Base-by-base conservation (phyloP, 106 monocot species). In the Dendrobium officinale region DNA sequence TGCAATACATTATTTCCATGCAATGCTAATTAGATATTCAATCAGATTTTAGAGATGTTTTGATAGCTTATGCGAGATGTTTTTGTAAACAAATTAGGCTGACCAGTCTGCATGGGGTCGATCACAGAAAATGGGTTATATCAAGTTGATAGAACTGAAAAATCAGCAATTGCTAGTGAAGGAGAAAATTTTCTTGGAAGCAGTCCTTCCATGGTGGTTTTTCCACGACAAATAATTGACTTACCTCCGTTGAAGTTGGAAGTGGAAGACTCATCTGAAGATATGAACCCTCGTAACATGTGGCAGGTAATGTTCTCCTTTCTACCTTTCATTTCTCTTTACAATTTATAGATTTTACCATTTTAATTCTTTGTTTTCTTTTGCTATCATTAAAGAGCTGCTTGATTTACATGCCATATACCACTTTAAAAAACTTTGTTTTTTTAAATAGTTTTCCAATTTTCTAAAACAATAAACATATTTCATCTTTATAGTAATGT, bases 211-310 rank as follows among this genome's bases (percentile, higher is more conserved):
- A 77, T 56, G 81, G 87, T 84, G 55, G 67, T 79, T 58, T 81
- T 84, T 67, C 84, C 84, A 20, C 81, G 70, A 49, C 70, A 77
- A 43, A 84, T 74, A 77, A 42, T 55, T 10, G 51, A 79, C 6
- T 41, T 78, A 20, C 41, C 78, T 13, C 79, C 84, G 16, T 56
- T 84, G 59, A 87, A 77, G 76, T 75, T 84, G 41, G 83, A 87
- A 73, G 80, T 75, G 54, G 87, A 81, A 55, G 81, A 87, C 33
- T 67, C 83, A 31, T 47, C 74, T 37, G 87, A 78, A 33, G 73
- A 47, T 67, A 84, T 75, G 87, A 84, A 54, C 78, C 81, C 87
- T 44, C 84, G 67, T 78, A 84, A 84, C 75, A 75, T 84, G 84
- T 87, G 87, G 87, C 87, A 87, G 87, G 87, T 73, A 37, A 48